Base-by-base conservation (phyloP, 176 grass and related monocot genomes). In the Alopecurus myosuroides region DNA sequence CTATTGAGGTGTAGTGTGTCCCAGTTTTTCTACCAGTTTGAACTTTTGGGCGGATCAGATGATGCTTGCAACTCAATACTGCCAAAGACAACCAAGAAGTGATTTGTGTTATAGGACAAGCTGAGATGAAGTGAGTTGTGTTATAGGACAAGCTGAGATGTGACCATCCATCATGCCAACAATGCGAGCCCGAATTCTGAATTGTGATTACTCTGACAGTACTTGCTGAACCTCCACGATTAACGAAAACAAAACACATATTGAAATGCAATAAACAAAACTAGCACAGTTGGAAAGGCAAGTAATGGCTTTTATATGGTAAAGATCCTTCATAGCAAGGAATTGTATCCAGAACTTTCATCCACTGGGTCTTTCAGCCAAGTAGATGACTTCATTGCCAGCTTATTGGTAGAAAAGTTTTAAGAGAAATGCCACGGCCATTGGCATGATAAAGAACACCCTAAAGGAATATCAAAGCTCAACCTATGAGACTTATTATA, bases 201-300 rank as follows among this genome's bases (percentile, higher is more conserved):
- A 6, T 77, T 83, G 49, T 78, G 72, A 72, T 60, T 60, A 70
- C 36, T n/a, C 11, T 77, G 51, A 17, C 81, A 42, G n/a, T 63
- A 62, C 41, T 83, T 55, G 41, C 23, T 52, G 51, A 33, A 39
- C 9, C 10, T 29, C 40, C 80, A 61, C 39, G 50, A 50, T 50
- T 78, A 61, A 70, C 49, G 72, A 44, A 45, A 80, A 74, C 12
- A 46, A 80, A 80, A 55, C 3, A 28, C 12, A 64, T 63, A 71
- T 70, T 57, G 13, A 87, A 76, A 35, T 81, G 56, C 29, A 70
- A 61, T 42, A 82, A 77, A 58, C 56, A 37, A 67, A 58, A 77
- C 30, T 18, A 14, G 0, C 34, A 74, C n/a, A 51, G 73, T 78
- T 53, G 8, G 73, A 88, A 79, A 64, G 74, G 18, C 14, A 84